These are phyloP conservation scores for Rhododendron henanense DNA, from an alignment of 148 eudicot genomes.

Conservation along the genomic window DNA sequence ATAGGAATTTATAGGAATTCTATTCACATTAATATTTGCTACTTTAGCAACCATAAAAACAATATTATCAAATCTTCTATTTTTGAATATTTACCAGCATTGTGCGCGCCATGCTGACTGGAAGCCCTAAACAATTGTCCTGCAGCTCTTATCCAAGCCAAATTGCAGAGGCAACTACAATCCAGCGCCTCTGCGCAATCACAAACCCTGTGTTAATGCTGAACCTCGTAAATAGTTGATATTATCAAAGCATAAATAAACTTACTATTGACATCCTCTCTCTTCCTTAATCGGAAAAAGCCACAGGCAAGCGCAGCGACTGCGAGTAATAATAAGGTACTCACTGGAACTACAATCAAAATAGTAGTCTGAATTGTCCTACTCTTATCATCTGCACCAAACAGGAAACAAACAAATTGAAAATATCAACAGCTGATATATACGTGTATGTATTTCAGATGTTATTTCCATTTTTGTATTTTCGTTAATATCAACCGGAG, in stretches of 20 bases:
- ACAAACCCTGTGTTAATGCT: background rate
- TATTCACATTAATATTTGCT: background rate
- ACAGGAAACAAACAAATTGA: background rate
- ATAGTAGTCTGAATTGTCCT: background rate
- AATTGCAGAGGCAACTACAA: background rate
- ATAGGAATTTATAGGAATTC: too few relatives aligned
- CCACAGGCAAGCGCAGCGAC: background rate
- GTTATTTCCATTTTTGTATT: background rate
- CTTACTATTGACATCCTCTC: background rate
- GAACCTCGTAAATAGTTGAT: background rate
- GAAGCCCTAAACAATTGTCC: background rate
- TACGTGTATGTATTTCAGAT: background rate
- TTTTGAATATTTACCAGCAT: background rate
- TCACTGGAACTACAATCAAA: conserved; percentile 11
- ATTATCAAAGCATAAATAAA: background rate
- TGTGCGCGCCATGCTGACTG: background rate
- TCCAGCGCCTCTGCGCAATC: background rate
- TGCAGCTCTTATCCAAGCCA: background rate
- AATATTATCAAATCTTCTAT: conserved; percentile 11
- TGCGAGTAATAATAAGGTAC: background rate
- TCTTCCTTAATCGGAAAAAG: conserved; percentile 9
- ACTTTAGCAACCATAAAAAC: background rate
- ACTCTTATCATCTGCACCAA: background rate
- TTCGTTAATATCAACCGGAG: background rate
- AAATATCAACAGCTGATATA: background rate